These are phyloP conservation scores for Cercospora nicotianae DNA, from an alignment of 2,329 filamentous ascomycete genomes.

Conservation along the genomic window DNA sequence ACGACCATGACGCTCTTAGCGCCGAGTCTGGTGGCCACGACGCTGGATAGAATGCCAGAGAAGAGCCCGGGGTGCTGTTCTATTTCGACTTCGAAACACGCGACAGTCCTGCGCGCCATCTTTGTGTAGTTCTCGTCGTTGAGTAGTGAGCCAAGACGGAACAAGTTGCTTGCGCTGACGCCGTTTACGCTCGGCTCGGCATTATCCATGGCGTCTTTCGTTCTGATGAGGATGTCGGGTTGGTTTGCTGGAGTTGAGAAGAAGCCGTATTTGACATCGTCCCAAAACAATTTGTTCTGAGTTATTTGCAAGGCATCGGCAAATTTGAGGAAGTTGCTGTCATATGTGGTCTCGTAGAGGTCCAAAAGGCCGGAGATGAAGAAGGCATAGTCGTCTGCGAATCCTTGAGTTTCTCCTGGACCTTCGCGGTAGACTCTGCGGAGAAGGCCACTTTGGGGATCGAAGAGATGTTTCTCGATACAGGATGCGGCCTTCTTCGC, in stretches of 20 bases:
- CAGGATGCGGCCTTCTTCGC: conserved; percentile 71
- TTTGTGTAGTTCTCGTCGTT: conserved; percentile 63
- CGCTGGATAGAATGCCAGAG: conserved; percentile 71
- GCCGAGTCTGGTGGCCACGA: conserved; percentile 74
- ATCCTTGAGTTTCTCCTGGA: conserved; percentile 66
- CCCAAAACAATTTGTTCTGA: conserved; percentile 77
- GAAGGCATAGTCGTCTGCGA: conserved; percentile 95
- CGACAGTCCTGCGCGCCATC: conserved; percentile 71
- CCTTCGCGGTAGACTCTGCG: conserved; percentile 73
- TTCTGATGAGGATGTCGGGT: conserved; percentile 72
- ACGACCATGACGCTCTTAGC: conserved; percentile 60
- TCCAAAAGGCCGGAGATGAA: conserved; percentile 78
- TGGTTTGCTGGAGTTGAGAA: conserved; percentile 67
- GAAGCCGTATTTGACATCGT: conserved; percentile 62
- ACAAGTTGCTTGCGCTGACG: conserved; percentile 81
- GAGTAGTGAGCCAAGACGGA: conserved; percentile 71
- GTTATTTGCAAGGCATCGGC: conserved; percentile 76
- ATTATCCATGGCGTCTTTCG: conserved; percentile 95
- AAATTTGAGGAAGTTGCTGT: conserved; percentile 74
- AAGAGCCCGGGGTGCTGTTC: conserved; percentile 93
- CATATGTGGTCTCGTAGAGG: conserved; percentile 78
- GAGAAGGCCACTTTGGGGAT: conserved; percentile 60
- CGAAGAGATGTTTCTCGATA: conserved; percentile 72
- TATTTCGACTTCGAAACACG: conserved; percentile 87
- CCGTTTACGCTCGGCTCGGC: conserved; percentile 88